phyloP scores from a whole-genome alignment of 176 grass and related monocot genomes.

The Avena sativa region DNA sequence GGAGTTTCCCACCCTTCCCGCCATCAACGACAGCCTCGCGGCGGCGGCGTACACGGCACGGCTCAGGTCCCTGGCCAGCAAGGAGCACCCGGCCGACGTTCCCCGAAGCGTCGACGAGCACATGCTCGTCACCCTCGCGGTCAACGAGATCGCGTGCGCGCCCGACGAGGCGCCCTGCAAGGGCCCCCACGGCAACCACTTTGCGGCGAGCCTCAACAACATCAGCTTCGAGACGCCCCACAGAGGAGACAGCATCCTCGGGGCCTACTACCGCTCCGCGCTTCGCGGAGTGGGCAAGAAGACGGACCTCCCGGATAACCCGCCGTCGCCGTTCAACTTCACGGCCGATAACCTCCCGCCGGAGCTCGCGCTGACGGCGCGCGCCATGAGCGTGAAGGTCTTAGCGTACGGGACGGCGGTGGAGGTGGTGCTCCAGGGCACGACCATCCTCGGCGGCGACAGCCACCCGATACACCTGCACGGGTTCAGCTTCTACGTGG shows the following conservation, averaged over 20 bases:
- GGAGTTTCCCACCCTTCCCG: background rate
- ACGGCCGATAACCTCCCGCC: background rate
- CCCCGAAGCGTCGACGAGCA: conserved; percentile 39
- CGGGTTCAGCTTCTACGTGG: conserved; percentile 46
- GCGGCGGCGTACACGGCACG: background rate
- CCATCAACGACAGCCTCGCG: background rate
- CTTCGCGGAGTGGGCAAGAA: background rate
- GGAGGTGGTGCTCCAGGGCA: conserved; percentile 52
- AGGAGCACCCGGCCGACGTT: conserved; percentile 14
- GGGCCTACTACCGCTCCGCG: conserved; percentile 26
- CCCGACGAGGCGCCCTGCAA: background rate
- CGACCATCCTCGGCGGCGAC: conserved; percentile 23
- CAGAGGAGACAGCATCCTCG: conserved; percentile 32
- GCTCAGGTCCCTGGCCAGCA: conserved; percentile 38
- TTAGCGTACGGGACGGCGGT: conserved; percentile 56
- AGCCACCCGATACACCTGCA: conserved; percentile 55
- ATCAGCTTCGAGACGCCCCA: conserved; percentile 35
- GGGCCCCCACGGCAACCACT: background rate
- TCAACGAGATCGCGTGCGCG: conserved; percentile 34
- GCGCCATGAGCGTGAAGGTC: conserved; percentile 61
- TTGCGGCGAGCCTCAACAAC: conserved; percentile 59
- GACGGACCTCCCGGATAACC: conserved; percentile 54
- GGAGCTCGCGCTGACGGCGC: background rate
- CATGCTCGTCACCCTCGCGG: conserved; percentile 39
- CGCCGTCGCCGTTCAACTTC: conserved; percentile 56